A percentile compares a stretch with the other conserved stretches of the same genome.
Evolutionary conservation across 2,329 filamentous ascomycete genomes (phyloP).

Genomic region (Aureobasidium sp.): DNA sequence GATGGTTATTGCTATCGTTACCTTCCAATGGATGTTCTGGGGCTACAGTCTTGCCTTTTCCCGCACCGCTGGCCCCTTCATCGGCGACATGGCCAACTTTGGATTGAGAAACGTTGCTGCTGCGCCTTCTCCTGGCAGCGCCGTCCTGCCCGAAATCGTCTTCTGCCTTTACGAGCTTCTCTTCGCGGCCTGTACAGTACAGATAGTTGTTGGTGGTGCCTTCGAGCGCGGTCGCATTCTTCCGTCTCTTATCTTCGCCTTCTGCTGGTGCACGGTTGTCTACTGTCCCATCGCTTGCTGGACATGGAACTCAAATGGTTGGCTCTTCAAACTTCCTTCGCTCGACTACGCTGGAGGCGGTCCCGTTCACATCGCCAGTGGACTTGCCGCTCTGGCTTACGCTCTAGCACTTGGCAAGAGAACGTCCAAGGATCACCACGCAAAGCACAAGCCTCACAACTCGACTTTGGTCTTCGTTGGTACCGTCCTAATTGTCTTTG

Average conservation of each 20-base stretch:
- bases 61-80: slow-evolving; percentile 53
- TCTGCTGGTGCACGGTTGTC: slow-evolving; percentile 59
- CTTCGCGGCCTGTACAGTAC: slow-evolving; percentile 55
- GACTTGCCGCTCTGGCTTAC: slow-evolving; percentile 58
- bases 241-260: slow-evolving; percentile 56
- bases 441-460: slow-evolving; percentile 54
- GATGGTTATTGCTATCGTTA: slow-evolving; percentile 44
- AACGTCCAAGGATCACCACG: slow-evolving; percentile 41
- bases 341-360: slow-evolving; percentile 52
- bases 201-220: slow-evolving; percentile 58
- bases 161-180: slow-evolving; percentile 61
- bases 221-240: slow-evolving; percentile 59
- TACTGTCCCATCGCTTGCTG: slow-evolving; percentile 59
- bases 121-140: slow-evolving; percentile 53
- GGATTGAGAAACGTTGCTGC: slow-evolving; percentile 54
- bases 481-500: slow-evolving; percentile 38
- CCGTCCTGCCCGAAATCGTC: slow-evolving; percentile 55
- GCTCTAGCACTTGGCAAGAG: slow-evolving; percentile 57
- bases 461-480: slow-evolving; percentile 57
- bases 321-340: slow-evolving; percentile 55
- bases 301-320: slow-evolving; percentile 62
- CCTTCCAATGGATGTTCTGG: slow-evolving; percentile 55
- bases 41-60: slow-evolving; percentile 59
- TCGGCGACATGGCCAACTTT: slow-evolving; percentile 56
- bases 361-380: slow-evolving; percentile 57